Conservation (phyloP, 345 rosid genomes). For the Atalantia buxifolia region DNA sequence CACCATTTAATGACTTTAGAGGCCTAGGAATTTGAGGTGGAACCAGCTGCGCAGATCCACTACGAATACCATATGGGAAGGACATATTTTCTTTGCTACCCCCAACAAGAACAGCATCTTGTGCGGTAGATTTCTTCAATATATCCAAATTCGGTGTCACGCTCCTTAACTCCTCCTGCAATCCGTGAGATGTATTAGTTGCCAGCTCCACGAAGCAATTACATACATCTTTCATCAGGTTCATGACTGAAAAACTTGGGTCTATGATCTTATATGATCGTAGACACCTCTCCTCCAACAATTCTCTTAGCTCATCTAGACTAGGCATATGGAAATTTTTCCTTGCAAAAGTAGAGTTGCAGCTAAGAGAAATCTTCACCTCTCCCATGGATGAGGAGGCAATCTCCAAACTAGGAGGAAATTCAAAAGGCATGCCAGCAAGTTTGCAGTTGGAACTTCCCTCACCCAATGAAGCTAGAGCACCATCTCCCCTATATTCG, state of each 20-base stretch:
- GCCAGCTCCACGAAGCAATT: conserved; percentile 71
- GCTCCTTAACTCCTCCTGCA: conserved; percentile 48
- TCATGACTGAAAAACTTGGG: conserved; percentile 62
- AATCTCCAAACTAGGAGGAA: conserved; percentile 49
- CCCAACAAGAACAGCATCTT: conserved; percentile 21
- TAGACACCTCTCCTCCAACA: conserved; percentile 74
- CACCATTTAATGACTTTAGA: neutral
- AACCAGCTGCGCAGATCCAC: conserved; percentile 11
- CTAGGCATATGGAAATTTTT: conserved; percentile 57
- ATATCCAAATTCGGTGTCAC: conserved; percentile 36
- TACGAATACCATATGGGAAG: conserved; percentile 4
- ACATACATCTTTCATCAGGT: conserved; percentile 77
- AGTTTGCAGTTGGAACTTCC: conserved; percentile 16
- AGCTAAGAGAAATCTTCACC: conserved; percentile 78
- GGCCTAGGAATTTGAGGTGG: conserved; percentile 15
- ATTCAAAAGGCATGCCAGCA: conserved; percentile 26
- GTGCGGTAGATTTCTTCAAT: conserved; percentile 45
- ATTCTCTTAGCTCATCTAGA: conserved; percentile 63
- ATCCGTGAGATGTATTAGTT: conserved; percentile 48
- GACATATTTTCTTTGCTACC: conserved; percentile 9
- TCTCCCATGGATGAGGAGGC: conserved; percentile 78
- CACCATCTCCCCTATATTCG: conserved; percentile 19
- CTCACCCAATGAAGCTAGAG: conserved; percentile 22
- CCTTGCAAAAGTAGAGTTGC: conserved; percentile 53
- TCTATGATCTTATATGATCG: conserved; percentile 71